A percentile compares a stretch with the other conserved stretches of the same genome.
Conservation (phyloP, 2,329 filamentous ascomycete genomes). For the Ophiostoma angusticollis region DNA sequence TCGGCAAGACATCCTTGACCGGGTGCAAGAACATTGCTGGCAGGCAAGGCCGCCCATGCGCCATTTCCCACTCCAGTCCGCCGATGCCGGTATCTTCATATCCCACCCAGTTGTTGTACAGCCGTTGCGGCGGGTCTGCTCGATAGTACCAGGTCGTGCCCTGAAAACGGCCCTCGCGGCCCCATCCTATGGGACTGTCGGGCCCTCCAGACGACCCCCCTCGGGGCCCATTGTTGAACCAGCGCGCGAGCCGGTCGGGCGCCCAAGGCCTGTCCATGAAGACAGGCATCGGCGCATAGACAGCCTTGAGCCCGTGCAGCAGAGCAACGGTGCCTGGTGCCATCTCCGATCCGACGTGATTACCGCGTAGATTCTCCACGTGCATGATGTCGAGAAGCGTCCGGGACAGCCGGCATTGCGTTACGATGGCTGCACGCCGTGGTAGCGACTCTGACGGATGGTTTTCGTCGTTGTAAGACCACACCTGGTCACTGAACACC, state of each 20-base stretch:
- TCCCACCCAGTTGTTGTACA: constrained; percentile 53
- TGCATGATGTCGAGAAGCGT: constrained; percentile 65
- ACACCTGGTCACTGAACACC: constrained; percentile 56
- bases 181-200: constrained; percentile 47
- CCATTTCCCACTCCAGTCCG: constrained; percentile 41
- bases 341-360: constrained; percentile 73
- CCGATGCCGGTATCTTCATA: constrained; percentile 43
- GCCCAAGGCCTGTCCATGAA: constrained; percentile 67
- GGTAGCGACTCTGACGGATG: constrained; percentile 45
- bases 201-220: constrained; percentile 38
- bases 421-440: constrained; percentile 65
- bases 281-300: constrained; percentile 66
- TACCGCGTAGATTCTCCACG: constrained; percentile 57
- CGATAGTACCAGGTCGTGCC: constrained; percentile 51
- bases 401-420: constrained; percentile 60
- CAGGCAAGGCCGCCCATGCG: constrained; percentile 43
- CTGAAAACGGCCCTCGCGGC: constrained; percentile 41
- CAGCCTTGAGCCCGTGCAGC: constrained; percentile 66
- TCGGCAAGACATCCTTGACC: constrained; percentile 44
- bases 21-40: constrained; percentile 47
- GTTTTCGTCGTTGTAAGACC: constrained; percentile 45
- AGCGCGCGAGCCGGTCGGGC: constrained; percentile 37
- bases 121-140: constrained; percentile 40
- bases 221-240: constrained; percentile 46
- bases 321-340: constrained; percentile 60